These are phyloP conservation scores for Picea glauca DNA, from an alignment of 75 land plant genomes.

Conservation along the genomic window DNA sequence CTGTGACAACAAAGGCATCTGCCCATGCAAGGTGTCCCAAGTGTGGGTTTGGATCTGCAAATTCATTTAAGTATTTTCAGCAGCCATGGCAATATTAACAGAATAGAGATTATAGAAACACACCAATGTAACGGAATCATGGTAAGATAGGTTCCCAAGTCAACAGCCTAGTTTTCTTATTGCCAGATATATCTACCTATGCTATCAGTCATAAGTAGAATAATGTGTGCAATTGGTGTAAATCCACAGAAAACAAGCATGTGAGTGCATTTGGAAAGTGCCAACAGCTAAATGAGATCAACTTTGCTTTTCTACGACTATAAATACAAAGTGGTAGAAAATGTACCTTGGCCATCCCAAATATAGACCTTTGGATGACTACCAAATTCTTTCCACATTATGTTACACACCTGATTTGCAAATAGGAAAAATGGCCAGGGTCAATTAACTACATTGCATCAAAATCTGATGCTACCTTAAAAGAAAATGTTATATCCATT, in stretches of 20 bases:
- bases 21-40: constrained; percentile 98
- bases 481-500: background rate
- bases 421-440: background rate
- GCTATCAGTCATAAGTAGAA: background rate
- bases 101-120: background rate
- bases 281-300: background rate
- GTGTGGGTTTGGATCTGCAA: constrained; percentile 92
- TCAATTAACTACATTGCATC: background rate
- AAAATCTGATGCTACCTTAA: background rate
- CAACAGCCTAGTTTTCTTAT: background rate
- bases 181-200: background rate
- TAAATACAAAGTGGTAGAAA: constrained; percentile 6
- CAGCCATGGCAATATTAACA: background rate
- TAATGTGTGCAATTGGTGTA: constrained; percentile 2
- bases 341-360: constrained; percentile 88
- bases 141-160: background rate
- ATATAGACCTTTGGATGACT: constrained; percentile 78
- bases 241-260: background rate
- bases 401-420: constrained; percentile 47
- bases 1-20: constrained; percentile 96
- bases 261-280: background rate
- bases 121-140: background rate
- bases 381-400: constrained; percentile 66
- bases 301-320: background rate
- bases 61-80: constrained; percentile 6